Percentiles rank a stretch among this genome's conserved stretches.
phyloP scores from a whole-genome alignment of 225 moss, liverwort and hornwort genomes.

The Bryoerythrophyllum caledonicum region DNA sequence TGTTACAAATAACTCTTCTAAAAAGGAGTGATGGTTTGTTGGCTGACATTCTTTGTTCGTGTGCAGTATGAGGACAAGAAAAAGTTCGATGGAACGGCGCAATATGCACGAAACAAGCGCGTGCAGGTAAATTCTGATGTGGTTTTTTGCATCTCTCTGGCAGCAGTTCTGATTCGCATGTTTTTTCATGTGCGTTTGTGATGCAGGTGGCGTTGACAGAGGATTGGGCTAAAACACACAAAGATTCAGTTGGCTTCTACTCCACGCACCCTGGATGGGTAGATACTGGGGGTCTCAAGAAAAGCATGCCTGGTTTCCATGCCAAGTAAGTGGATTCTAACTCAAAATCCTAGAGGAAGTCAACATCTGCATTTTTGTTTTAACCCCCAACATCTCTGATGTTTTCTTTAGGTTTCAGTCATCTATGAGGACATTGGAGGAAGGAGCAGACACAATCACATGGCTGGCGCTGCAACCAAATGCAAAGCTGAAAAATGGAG shows the following conservation, averaged over 20 bases:
- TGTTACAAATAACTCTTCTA: too few relatives aligned
- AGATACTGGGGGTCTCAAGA: constrained; percentile 47
- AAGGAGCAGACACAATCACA: constrained; percentile 70
- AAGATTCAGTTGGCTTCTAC: constrained; percentile 64
- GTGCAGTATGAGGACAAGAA: constrained; percentile 80
- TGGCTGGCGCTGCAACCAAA: constrained; percentile 69
- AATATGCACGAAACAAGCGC: constrained; percentile 81
- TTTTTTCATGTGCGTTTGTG: neutral
- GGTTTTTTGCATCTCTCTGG: neutral
- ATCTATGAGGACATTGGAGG: constrained; percentile 44
- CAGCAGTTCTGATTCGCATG: neutral
- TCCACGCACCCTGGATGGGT: constrained; percentile 88
- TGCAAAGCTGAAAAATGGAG: constrained; percentile 48
- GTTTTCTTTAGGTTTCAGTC: constrained; percentile 30
- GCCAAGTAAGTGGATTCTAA: constrained; percentile 39
- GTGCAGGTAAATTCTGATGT: constrained; percentile 49
- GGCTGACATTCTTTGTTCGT: neutral
- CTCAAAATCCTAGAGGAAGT: neutral
- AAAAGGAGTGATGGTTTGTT: neutral
- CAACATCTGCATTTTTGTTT: too few relatives aligned
- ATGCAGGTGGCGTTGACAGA: constrained; percentile 70
- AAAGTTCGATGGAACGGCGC: constrained; percentile 60
- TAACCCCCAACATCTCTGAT: neutral
- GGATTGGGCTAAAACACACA: constrained; percentile 63
- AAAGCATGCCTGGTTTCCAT: constrained; percentile 68